Percentiles rank a stretch among this genome's conserved stretches.
Evolutionary conservation across 1,139 yeast species (phyloP).

Genomic region (Schizosaccharomyces versatilis): DNA sequence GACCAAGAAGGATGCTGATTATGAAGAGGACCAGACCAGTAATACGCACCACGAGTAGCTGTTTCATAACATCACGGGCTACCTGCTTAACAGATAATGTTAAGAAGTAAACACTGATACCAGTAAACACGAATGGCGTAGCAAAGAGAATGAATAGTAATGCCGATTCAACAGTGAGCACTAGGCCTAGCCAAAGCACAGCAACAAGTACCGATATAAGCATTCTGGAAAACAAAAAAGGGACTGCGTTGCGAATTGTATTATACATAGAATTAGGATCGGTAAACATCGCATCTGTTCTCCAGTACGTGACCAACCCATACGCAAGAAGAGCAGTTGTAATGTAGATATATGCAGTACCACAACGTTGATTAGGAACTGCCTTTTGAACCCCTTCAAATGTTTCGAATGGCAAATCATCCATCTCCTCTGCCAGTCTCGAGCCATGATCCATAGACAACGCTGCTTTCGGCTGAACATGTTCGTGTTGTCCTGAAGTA

Average conservation of each 20-base stretch:
- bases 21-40: background rate
- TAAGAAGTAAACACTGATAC: slow-evolving; percentile 16
- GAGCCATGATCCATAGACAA: slow-evolving; percentile 18
- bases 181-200: slow-evolving; percentile 14
- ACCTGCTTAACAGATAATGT: no score
- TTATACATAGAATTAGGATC: background rate
- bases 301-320: background rate
- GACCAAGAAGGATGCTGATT: background rate
- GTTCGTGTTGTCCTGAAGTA: no score
- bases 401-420: background rate
- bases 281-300: background rate
- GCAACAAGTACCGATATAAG: background rate
- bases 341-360: background rate
- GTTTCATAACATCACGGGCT: background rate
- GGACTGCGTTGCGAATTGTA: background rate
- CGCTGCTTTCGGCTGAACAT: slow-evolving; percentile 16
- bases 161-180: slow-evolving; percentile 21
- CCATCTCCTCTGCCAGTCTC: slow-evolving; percentile 13
- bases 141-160: slow-evolving; percentile 20
- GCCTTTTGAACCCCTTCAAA: background rate
- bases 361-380: background rate
- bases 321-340: background rate
- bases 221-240: background rate
- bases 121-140: slow-evolving; percentile 17
- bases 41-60: background rate